Base-by-base conservation (phyloP, 352 stramenopile genomes). In the Pythium sukuiense region DNA sequence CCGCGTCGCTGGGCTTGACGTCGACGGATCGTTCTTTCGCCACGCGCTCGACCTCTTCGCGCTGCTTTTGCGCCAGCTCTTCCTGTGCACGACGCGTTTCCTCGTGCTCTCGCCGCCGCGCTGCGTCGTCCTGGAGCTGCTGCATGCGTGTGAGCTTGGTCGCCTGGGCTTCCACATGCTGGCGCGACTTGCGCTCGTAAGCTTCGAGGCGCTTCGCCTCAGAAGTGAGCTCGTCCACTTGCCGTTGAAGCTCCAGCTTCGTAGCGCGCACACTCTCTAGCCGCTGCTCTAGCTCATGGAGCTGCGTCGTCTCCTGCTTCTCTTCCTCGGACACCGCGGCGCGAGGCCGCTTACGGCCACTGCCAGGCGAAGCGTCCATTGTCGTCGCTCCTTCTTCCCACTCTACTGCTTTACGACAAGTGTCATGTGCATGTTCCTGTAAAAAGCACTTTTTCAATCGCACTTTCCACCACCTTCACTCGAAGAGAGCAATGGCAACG, bases 101-200 rank as follows among this genome's bases (percentile, higher is more conserved):
- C 18, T 60, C 70, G 6, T 63, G 58, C 6, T 67, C 61, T 20
- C 69, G 57, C n/a, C 80, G 72, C 56, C 56, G 63, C n/a, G 76
- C 72, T 55, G 85, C 79, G 16, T 87, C 70, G n/a, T 78, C 76
- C 60, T 91, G 84, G 7, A 93, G 70, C 24, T 85, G 72, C 62
- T 88, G 32, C 67, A 93, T 81, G 30, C 84, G 84, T 16, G 72
- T 79, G 18, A 85, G 79, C 45, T 79, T 77, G 26, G 20, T 77
- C 29, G 55, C 41, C 2, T 77, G 41, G 0, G 63, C 41, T 30
- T 62, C 58, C 18, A 50, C 27, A 18, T 61, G 80, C 67, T 62
- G 60, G 50, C 33, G 60, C 13, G 53, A 63, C 56, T 73, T 65
- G 55, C 61, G 55, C 35, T 66, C 61, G 43, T 63, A 35, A 16